Evolutionary conservation across 768 basidiomycete species (phyloP).

Genomic region (Inosperma sp.): DNA sequence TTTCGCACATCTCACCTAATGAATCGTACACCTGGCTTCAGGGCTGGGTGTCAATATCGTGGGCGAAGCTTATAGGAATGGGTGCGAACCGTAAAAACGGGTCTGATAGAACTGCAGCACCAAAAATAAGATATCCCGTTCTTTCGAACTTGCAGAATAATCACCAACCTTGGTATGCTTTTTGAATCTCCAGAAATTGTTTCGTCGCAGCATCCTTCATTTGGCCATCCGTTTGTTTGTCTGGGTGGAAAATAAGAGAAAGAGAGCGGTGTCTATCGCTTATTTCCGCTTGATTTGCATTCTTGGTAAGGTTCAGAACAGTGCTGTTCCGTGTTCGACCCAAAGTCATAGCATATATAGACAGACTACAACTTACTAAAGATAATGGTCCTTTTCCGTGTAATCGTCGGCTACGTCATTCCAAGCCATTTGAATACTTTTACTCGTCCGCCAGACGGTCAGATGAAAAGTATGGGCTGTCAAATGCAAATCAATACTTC

Average conservation of each 20-base stretch:
- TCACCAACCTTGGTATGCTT: conserved; percentile 70
- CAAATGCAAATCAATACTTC: too few species aligned
- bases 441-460: too few species aligned
- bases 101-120: conserved; percentile 59
- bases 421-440: too few species aligned
- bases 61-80: not conserved
- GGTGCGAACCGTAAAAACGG: conserved; percentile 55
- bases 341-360: not conserved
- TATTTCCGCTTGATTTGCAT: conserved; percentile 64
- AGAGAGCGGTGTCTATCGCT: conserved; percentile 67
- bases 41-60: not conserved
- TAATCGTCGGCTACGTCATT: too few species aligned
- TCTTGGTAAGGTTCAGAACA: conserved; percentile 64
- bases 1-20: conserved; percentile 43
- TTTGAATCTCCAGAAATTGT: conserved; percentile 72
- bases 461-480: too few species aligned
- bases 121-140: not conserved
- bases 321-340: conserved; percentile 36
- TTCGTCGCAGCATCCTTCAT: conserved; percentile 56
- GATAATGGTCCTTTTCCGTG: not conserved
- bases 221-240: conserved; percentile 64
- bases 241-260: conserved; percentile 80
- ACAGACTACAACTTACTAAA: not conserved
- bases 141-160: not conserved
- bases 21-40: conserved; percentile 69